Conservation (phyloP, 805 yeast species). For the Teunomyces kruisii region DNA sequence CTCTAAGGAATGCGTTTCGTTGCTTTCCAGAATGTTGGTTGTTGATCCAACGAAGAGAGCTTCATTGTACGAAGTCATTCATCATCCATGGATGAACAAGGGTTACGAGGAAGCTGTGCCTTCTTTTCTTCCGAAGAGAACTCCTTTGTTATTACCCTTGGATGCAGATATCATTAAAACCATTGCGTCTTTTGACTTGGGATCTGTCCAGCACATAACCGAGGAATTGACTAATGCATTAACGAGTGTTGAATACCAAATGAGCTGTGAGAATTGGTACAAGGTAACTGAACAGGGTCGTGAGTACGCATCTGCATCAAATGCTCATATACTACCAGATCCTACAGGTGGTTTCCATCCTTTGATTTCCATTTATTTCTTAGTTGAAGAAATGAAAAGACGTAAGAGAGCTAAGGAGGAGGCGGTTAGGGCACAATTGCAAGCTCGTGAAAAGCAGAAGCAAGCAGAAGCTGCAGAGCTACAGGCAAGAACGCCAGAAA, state of each 20-base stretch:
- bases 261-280: constrained; percentile 64
- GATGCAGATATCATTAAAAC: constrained; percentile 67
- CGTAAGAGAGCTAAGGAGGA: constrained; percentile 65
- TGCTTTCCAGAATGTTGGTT: constrained; percentile 85
- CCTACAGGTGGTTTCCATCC: constrained; percentile 92
- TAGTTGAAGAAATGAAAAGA: constrained; percentile 80
- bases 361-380: constrained; percentile 76
- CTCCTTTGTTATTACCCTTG: constrained; percentile 70
- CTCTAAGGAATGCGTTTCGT: constrained; percentile 74
- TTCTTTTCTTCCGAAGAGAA: constrained; percentile 72
- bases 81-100: constrained; percentile 93
- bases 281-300: constrained; percentile 38
- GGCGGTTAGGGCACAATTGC: constrained; percentile 32
- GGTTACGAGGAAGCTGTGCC: constrained; percentile 77
- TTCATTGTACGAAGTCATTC: constrained; percentile 68
- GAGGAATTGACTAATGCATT: constrained; percentile 58
- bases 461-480: constrained; percentile 6
- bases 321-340: constrained; percentile 48
- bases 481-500: constrained; percentile 6
- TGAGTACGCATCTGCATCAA: constrained; percentile 35
- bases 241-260: constrained; percentile 62
- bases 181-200: constrained; percentile 78
- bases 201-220: constrained; percentile 58
- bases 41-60: constrained; percentile 87
- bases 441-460: constrained; percentile 16